Conservation (phyloP, 129 eudicot species). For the Scalesia atractyloides region DNA sequence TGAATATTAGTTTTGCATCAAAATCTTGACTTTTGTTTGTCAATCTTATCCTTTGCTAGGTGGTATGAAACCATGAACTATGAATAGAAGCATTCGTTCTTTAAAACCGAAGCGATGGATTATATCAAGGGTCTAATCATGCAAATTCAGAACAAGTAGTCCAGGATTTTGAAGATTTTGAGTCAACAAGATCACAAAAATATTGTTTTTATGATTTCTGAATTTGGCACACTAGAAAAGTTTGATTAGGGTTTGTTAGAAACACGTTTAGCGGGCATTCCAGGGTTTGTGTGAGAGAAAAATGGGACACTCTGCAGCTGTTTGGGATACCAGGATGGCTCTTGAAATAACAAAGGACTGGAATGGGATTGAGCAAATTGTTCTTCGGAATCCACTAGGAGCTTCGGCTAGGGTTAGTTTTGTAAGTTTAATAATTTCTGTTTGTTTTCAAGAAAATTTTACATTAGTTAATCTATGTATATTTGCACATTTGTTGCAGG, state of each 20-base stretch:
- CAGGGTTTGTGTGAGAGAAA: slow-evolving; percentile 21
- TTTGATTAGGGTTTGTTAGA: slow-evolving; percentile 25
- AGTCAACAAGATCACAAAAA: slow-evolving; percentile 20
- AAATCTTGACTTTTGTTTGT: slow-evolving; percentile 40
- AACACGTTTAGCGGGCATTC: slow-evolving; percentile 9
- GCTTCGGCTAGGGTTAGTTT: slow-evolving; percentile 69
- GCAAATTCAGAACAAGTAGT: slow-evolving; percentile 21
- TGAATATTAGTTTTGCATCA: slow-evolving; percentile 33
- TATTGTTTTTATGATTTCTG: slow-evolving; percentile 1
- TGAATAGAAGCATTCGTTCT: slow-evolving; percentile 21
- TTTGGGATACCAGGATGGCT: slow-evolving; percentile 69
- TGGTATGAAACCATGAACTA: slow-evolving; percentile 6
- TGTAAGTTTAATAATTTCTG: slow-evolving; percentile 3
- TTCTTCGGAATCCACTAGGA: slow-evolving; percentile 71
- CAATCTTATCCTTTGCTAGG: slow-evolving; percentile 33
- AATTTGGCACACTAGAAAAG: slow-evolving; percentile 24
- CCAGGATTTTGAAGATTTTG: slow-evolving; percentile 12
- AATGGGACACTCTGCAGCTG: slow-evolving; percentile 85
- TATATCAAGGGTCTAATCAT: slow-evolving; percentile 19
- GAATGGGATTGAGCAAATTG: slow-evolving; percentile 77
- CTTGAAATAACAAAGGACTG: slow-evolving; percentile 61
- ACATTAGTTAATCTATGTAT: background rate
- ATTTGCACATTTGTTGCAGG: slow-evolving; percentile 40
- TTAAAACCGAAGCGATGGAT: slow-evolving; percentile 23
- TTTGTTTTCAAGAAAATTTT: slow-evolving; percentile 14